These are phyloP conservation scores for Apiospora saccharicola DNA, from an alignment of 2,329 filamentous ascomycete species.

Conservation along the genomic window DNA sequence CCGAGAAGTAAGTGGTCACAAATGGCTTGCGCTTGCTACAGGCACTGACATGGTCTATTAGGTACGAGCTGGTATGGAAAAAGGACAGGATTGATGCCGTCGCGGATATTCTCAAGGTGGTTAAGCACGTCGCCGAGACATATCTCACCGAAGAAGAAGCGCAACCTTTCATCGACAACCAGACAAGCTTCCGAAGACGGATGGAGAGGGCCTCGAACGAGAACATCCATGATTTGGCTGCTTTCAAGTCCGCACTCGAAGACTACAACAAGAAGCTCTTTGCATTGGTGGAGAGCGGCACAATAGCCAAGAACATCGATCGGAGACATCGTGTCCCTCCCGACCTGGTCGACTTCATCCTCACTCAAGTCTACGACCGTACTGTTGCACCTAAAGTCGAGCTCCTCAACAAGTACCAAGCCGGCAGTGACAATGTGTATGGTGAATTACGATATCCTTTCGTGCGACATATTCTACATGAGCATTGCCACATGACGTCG, in stretches of 20 bases:
- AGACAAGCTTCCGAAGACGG: constrained; percentile 76
- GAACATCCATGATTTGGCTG: constrained; percentile 67
- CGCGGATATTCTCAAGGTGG: constrained; percentile 74
- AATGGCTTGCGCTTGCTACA: constrained; percentile 30
- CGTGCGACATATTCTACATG: constrained; percentile 79
- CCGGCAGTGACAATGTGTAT: constrained; percentile 92
- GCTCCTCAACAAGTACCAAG: constrained; percentile 82
- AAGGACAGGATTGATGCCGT: constrained; percentile 82
- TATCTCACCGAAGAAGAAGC: constrained; percentile 79
- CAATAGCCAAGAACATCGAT: constrained; percentile 76
- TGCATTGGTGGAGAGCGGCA: constrained; percentile 71
- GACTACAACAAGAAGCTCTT: constrained; percentile 80
- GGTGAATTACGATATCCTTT: constrained; percentile 90
- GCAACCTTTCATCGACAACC: constrained; percentile 73
- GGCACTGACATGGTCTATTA: constrained; percentile 34
- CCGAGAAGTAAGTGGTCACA: constrained; percentile 65
- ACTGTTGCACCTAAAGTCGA: constrained; percentile 92
- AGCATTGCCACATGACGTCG: constrained; percentile 79
- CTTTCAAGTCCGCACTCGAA: constrained; percentile 76
- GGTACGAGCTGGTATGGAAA: constrained; percentile 79
- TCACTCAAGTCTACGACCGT: constrained; percentile 88
- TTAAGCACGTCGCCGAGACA: constrained; percentile 73
- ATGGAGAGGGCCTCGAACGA: constrained; percentile 77
- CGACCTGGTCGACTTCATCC: constrained; percentile 79
- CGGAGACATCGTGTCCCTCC: constrained; percentile 73